Evolutionary conservation across 106 monocot species (phyloP), one percentile per base, ranked within the genome.

Genomic region (Iris macrosiphon): DNA sequence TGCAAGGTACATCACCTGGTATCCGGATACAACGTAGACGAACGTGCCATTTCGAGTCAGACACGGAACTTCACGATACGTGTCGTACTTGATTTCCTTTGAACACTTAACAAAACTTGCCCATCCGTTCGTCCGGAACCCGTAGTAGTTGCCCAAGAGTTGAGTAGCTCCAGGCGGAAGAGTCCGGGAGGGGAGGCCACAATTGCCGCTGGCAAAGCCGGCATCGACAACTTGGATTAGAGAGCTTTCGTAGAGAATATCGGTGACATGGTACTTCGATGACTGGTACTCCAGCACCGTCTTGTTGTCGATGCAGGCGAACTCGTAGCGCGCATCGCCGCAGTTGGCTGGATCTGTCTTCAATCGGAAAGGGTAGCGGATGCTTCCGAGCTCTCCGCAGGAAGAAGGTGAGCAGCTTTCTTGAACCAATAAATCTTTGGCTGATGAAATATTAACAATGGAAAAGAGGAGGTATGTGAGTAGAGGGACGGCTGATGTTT

Each of bases 241-340:
- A 3, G 7, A 31, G 11, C 1, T 20, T 9, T 15, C 30, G 17
- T 61, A 61, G 32, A 31, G 9, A 25, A 61, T 61, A 6, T 31
- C 5, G 11, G 29, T 61, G 0, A 61, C 46, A 12, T 12, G 45
- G 46, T 46, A 61, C 61, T 61, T 26, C 27, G 10, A 12, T n/a
- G 31, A 30, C 2, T 31, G 44, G 14, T 31, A 30, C 43, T 30
- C 46, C 61, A 61, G 15, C 9, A 61, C 3, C 32, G 46, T 46
- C 16, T 31, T 61, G 61, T 61, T 61, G 17, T 31, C 17, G 2
- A 15, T 31, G 46, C 61, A 61, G 3, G 30, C 31, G 61, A 61
- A 30, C 21, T 61, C 46, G 32, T 46, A 61, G 13, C 46, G 27
- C 0, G n/a, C 45, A 45, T 45, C 44, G 0, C 61, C 61, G 17